Evolutionary conservation across 2,329 filamentous ascomycete species (phyloP).

Genomic region (Emergomyces africanus): DNA sequence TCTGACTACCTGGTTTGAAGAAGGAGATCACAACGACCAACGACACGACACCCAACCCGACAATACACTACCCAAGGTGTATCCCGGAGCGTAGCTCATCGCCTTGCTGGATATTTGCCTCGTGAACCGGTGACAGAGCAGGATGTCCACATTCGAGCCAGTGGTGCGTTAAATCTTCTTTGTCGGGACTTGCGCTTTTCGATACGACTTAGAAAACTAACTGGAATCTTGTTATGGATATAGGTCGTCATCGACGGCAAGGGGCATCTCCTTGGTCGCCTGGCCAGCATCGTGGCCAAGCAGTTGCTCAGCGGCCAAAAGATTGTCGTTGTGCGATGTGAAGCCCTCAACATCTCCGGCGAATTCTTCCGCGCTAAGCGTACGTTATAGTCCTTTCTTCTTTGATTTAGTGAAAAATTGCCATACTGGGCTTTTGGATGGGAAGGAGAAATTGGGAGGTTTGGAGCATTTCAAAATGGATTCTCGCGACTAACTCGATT

Average conservation of each 20-base stretch:
- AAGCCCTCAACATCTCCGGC: constrained; percentile 99
- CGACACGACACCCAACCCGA: constrained; percentile 32
- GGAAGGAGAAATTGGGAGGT: constrained; percentile 1
- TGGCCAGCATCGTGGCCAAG: constrained; percentile 97
- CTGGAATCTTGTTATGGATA: constrained; percentile 30
- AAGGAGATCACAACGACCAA: constrained; percentile 19
- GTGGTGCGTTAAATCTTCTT: constrained; percentile 41
- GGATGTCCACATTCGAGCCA: constrained; percentile 55
- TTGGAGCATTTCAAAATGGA: background rate
- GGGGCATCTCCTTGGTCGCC: constrained; percentile 98
- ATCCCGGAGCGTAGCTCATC: constrained; percentile 30
- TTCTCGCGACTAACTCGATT: constrained; percentile 33
- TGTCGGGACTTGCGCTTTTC: constrained; percentile 2
- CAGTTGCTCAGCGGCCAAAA: constrained; percentile 98
- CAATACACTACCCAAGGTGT: constrained; percentile 32
- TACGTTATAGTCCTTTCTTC: constrained; percentile 40
- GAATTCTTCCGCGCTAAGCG: constrained; percentile 99
- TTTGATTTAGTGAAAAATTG: constrained; percentile 8
- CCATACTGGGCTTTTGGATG: constrained; percentile 7
- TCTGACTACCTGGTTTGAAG: constrained; percentile 29
- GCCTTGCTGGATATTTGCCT: constrained; percentile 30
- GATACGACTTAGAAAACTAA: constrained; percentile 5
- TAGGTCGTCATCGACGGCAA: constrained; percentile 99
- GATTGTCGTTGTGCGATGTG: constrained; percentile 97
- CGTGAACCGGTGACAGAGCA: constrained; percentile 34